These are phyloP conservation scores for Cardamine occulta DNA, from an alignment of 345 rosid genomes.

Conservation along the genomic window DNA sequence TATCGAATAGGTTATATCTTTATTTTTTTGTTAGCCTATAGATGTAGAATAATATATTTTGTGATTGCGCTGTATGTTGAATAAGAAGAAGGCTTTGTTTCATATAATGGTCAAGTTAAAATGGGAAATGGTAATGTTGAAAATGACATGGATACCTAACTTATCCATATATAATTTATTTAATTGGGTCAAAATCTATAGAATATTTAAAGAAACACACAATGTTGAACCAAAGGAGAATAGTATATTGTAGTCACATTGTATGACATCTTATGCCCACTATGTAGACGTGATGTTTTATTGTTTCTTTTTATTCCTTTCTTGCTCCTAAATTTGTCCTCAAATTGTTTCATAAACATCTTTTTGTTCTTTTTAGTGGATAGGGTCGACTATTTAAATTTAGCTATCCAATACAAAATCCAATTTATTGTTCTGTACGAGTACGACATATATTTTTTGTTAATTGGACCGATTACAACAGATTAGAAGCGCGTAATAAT, in stretches of 20 bases:
- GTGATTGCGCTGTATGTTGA: neutral
- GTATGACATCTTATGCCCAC: slow-evolving; percentile 1
- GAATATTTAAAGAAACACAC: slow-evolving; percentile 22
- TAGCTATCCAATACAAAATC: neutral
- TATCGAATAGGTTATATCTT: neutral
- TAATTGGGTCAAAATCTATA: neutral
- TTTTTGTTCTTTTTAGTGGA: slow-evolving; percentile 8
- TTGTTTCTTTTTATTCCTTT: neutral
- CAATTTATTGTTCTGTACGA: neutral
- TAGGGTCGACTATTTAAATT: neutral
- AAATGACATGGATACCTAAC: slow-evolving; percentile 30
- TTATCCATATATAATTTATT: neutral
- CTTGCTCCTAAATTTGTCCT: slow-evolving; percentile 1
- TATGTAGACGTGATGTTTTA: neutral
- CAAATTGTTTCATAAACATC: neutral
- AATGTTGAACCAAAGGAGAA: neutral
- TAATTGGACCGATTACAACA: too few species aligned
- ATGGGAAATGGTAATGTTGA: neutral
- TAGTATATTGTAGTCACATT: too few species aligned
- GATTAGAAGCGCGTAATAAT: too few species aligned
- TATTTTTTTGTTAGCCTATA: neutral
- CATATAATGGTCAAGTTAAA: slow-evolving; percentile 1
- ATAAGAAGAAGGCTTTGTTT: neutral
- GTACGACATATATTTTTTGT: too few species aligned
- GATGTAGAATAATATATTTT: neutral